Base-by-base conservation (phyloP, 2,329 filamentous ascomycete genomes). In the Verticillium dahliae region DNA sequence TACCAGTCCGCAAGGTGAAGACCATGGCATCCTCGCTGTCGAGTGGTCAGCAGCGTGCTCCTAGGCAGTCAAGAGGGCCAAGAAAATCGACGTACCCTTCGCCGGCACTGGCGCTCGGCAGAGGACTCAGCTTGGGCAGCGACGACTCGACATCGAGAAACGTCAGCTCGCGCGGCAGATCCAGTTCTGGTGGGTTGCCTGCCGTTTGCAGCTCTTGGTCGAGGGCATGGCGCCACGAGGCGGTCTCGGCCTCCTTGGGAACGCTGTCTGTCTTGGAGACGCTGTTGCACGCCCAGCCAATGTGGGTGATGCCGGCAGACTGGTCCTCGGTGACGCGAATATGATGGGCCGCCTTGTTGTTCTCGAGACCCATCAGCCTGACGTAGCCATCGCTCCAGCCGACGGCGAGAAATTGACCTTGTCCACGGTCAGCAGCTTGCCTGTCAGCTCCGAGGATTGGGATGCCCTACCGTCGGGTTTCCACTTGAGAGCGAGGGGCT, bases 311-410 rank as follows among this genome's bases (percentile, higher is more conserved):
- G 67, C 67, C 76, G 55, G 72, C 72, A 55, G 75, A 75, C 64
- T 70, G 68, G 50, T 73, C 75, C 57, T 78, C 78, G 68, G 77
- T 80, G 60, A 87, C 76, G 15, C 75, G 75, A 69, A 91, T 88
- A 69, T 90, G 85, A 72, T 95, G 90, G 22, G 92, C 86, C 13
- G 89, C 85, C 75, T 94, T 96, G 73, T 87, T 90, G 68, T 86
- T 93, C 72, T 95, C 92, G 27, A 92, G 77, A 63, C 90, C 90
- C 72, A 94, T 84, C 39, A 96, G 77, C 62, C 91, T 87, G 22
- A 95, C 85, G 6, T 85, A 84, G 34, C 90, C 90, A 77, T 96
- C 91, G 67, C 85, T 91, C 87, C 91, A 96, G 56, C 87, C 91
- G 14, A 95, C 85, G 14, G 92, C 92, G 60, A 97, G 82, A 52